Evolutionary conservation across 805 yeast species (phyloP), one percentile per base, ranked within the genome.

Genomic region (Tetrapisispora nanseiensis): DNA sequence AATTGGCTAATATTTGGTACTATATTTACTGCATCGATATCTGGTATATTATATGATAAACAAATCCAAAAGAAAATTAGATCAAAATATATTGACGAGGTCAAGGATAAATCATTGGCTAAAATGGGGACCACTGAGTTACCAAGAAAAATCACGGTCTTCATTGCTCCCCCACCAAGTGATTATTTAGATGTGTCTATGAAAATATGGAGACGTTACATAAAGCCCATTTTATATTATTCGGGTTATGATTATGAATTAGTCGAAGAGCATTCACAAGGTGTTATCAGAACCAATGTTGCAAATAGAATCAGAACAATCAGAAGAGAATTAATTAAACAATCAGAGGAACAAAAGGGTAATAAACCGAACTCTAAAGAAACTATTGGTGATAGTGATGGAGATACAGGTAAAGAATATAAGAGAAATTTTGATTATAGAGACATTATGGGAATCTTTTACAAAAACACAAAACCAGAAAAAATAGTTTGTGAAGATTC

Each of bases 151-250:
- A 67, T 92, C 37, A 77, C 84, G 1, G 78, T 92, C 1, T 89
- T 80, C 59, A 74, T 89, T 43, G 95, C 95, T 0, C 98, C 98
- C n/a, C 97, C 97, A 8, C 97, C 98, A 18, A 84, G 85, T 54
- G 97, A 90, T 59, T 85, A 77, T 51, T 64, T 90, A 38, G 92
- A 80, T 33, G 81, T 78, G 43, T 77, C 90, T 10, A 56, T 83
- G 62, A 75, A 72, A 46, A 74, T 84, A 41, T 86, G 89, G 70
- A 74, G 86, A 50, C 76, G 80, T 41, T 87, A 75, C 56, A 72
- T 86, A 49, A 90, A 90, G 64, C 98, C 98, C 1, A 71, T 89
- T 2, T 66, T 90, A 50, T 84, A 82, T 50, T 72, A 95, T 3
- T 82, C 86, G 7, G 95, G 95, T 4, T 65, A 89, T 20, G 97